A percentile compares a stretch with the other conserved stretches of the same genome.
Conservation (phyloP, 305 asterid genomes). For the Fraxinus sp. region DNA sequence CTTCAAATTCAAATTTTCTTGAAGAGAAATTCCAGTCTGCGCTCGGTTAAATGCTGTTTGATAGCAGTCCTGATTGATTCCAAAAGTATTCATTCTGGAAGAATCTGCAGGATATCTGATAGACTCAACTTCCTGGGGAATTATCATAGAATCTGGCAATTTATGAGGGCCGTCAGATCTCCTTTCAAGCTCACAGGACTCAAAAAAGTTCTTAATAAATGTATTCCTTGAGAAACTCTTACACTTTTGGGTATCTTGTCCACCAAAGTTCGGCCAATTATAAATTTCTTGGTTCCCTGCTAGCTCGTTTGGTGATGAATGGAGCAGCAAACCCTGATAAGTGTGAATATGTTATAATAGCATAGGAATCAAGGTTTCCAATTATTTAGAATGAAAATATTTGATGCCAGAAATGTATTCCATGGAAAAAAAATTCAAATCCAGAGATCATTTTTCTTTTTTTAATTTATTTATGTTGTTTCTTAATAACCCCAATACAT, state of each 20-base stretch:
- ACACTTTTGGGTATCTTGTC: conserved; percentile 44
- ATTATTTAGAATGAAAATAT: not conserved
- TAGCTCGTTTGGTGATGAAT: conserved; percentile 21
- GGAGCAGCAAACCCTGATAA: conserved; percentile 29
- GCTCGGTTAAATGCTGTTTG: conserved; percentile 55
- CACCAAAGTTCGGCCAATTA: conserved; percentile 34
- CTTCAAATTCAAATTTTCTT: conserved; percentile 51
- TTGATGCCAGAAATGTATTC: not conserved
- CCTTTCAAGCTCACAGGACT: conserved; percentile 18
- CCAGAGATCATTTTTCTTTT: not conserved
- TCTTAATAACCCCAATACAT: not conserved
- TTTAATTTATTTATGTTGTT: not conserved
- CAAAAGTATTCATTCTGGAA: conserved; percentile 36
- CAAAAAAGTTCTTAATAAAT: conserved; percentile 13
- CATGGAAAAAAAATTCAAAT: not conserved
- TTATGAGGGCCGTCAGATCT: conserved; percentile 27
- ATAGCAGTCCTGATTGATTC: conserved; percentile 35
- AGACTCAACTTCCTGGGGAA: conserved; percentile 44
- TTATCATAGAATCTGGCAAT: conserved; percentile 44
- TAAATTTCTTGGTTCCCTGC: conserved; percentile 23
- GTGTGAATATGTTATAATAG: not conserved
- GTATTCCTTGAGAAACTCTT: conserved; percentile 28
- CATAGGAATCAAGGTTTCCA: not conserved
- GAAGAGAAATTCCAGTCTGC: conserved; percentile 47
- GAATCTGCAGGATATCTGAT: conserved; percentile 39